These are phyloP conservation scores for Cafeteria roenbergensis DNA, from an alignment of 108 stramenopile species.

Conservation along the genomic window DNA sequence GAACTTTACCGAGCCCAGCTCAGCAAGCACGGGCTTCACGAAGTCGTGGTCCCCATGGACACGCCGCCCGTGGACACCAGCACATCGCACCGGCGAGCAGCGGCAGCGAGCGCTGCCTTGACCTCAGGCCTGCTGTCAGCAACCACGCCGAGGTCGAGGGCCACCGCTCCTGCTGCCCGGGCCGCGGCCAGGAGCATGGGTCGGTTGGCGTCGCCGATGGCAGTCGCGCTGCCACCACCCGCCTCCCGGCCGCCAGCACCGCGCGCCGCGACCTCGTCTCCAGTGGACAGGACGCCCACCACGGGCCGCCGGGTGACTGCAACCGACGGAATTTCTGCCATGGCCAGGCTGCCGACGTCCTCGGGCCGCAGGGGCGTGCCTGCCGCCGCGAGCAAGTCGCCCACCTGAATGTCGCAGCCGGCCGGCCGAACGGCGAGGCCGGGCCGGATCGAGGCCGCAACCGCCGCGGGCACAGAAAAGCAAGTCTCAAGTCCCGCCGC, in stretches of 20 bases:
- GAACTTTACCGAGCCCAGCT: conserved; percentile 62
- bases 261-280: conserved; percentile 14
- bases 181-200: conserved; percentile 53
- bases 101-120: conserved; percentile 13
- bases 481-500: neutral
- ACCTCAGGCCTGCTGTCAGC: conserved; percentile 44
- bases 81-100: conserved; percentile 49
- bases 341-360: conserved; percentile 33
- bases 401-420: conserved; percentile 26
- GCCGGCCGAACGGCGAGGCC: conserved; percentile 27
- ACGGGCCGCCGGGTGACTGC: conserved; percentile 6
- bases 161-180: conserved; percentile 29
- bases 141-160: conserved; percentile 65
- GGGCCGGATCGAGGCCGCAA: neutral
- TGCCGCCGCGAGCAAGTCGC: conserved; percentile 14
- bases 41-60: conserved; percentile 46
- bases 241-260: conserved; percentile 7
- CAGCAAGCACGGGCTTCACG: conserved; percentile 68
- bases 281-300: conserved; percentile 64
- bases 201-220: conserved; percentile 69
- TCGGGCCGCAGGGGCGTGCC: conserved; percentile 17
- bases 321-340: conserved; percentile 20
- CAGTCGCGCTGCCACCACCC: conserved; percentile 26
- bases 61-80: conserved; percentile 77
- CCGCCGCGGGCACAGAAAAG: neutral